These are phyloP conservation scores for Tirmania nivea DNA, from an alignment of 495 filamentous ascomycete species.

Conservation along the genomic window DNA sequence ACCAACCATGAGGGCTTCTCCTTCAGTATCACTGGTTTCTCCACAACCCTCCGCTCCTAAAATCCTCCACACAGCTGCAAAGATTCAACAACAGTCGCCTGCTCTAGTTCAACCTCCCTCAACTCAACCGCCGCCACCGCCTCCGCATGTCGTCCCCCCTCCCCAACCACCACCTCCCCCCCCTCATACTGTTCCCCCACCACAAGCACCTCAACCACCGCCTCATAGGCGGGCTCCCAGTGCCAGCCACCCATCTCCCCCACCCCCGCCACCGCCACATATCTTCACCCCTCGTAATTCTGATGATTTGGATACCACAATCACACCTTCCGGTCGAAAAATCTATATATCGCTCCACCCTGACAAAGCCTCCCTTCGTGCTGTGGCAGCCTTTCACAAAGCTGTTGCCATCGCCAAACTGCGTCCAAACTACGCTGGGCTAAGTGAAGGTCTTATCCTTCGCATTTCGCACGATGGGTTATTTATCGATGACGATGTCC, in stretches of 20 bases:
- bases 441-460: slow-evolving; percentile 72
- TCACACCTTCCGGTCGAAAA: slow-evolving; percentile 18
- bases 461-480: slow-evolving; percentile 73
- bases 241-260: slow-evolving; percentile 1
- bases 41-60: no score
- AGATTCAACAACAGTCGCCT: neutral
- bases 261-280: slow-evolving; percentile 13
- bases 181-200: slow-evolving; percentile 8
- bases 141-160: neutral
- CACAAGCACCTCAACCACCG: slow-evolving; percentile 5
- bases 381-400: slow-evolving; percentile 77
- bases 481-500: slow-evolving; percentile 88
- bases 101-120: slow-evolving; percentile 2
- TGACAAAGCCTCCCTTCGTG: slow-evolving; percentile 81
- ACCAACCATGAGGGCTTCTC: neutral
- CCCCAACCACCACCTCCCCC: slow-evolving; percentile 5
- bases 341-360: slow-evolving; percentile 67
- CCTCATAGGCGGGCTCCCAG: neutral
- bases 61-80: no score
- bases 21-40: no score
- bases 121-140: neutral
- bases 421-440: slow-evolving; percentile 46
- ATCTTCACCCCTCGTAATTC: slow-evolving; percentile 15
- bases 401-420: slow-evolving; percentile 60
- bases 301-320: slow-evolving; percentile 15